Evolutionary conservation across 2,329 filamentous ascomycete genomes (phyloP), one percentile per base, ranked within the genome.

Genomic region (Paraphoma chrysanthemicola): DNA sequence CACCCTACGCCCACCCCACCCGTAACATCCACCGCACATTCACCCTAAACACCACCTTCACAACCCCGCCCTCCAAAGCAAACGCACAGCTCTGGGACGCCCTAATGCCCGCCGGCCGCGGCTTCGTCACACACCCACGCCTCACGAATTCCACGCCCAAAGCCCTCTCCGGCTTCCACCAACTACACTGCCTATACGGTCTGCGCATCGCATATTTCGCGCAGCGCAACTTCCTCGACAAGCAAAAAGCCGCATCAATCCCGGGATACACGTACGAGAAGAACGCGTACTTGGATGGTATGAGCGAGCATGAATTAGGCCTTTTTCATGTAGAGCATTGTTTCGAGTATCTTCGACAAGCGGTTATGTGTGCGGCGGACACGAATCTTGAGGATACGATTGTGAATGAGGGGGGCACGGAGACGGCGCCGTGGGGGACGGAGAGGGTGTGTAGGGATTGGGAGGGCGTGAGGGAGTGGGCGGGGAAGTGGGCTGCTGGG

Each of bases 41-140:
- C 51, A 33, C 43, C 1, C n/a, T 39, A 6, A 60, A 60, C 28
- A 81, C 83, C 43, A 86, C 79, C 51, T 81, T 88, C 60, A 76
- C 76, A 31, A 75, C 76, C 7, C 7, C 28, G n/a, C 44, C 44
- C 4, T 30, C 23, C 23, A 6, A 30, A 30, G 23, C 44, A 6
- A 46, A 46, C 28, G 44, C 17, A 14, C 23, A 12, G 16, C 12
- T 23, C 23, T 46, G 44, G 44, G n/a, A 17, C n/a, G 7, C 44
- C 7, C 28, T 46, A 4, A 46, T 46, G 44, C 44, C 44, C 10
- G 14, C 28, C 2, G 44, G 44, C 7, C 44, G 44, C 23, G 44
- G 44, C 44, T 46, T 46, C 44, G 8, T 46, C 4, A 30, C 44
- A 4, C 44, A 46, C 23, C 44, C 44, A n/a, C 11, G 1, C 10